phyloP scores from a whole-genome alignment of 495 filamentous ascomycete species.

The Tuber calosporum region DNA sequence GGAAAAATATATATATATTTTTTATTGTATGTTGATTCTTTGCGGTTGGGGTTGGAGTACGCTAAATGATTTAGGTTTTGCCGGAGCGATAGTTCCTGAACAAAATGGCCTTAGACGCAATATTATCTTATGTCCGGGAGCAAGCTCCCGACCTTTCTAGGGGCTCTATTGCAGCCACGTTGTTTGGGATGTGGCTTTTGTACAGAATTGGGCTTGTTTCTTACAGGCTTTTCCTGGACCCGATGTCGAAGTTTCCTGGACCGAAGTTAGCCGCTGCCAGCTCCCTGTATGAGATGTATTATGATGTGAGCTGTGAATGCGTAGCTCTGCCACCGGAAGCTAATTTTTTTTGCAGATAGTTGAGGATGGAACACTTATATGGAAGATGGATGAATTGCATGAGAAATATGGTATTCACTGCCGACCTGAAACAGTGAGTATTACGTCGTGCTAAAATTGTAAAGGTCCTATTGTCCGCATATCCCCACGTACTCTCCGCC shows the following conservation, averaged over 20 bases:
- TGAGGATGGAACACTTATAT: conserved; percentile 4
- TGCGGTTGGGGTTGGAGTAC: not conserved
- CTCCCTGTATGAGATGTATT: conserved; percentile 36
- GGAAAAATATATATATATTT: not conserved
- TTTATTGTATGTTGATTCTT: not conserved
- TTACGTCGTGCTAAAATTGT: not conserved
- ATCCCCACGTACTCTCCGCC: conserved; percentile 20
- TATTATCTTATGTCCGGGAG: not conserved
- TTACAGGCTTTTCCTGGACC: conserved; percentile 40
- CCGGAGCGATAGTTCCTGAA: not conserved
- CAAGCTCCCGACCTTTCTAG: not conserved
- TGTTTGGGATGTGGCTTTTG: conserved; percentile 12
- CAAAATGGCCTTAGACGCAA: not conserved
- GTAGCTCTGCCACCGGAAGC: not conserved
- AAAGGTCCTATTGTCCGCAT: conserved; percentile 25
- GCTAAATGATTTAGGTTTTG: not conserved
- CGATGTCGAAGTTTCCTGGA: conserved; percentile 40
- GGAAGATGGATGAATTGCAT: conserved; percentile 19
- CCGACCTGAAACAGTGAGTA: not conserved
- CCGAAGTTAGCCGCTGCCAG: conserved; percentile 40
- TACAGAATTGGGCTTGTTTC: conserved; percentile 18
- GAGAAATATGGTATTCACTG: conserved; percentile 11
- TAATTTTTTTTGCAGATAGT: conserved; percentile 5
- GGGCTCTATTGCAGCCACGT: not conserved
- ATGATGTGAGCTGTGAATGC: conserved; percentile 15